A percentile compares a stretch with the other conserved stretches of the same genome.
Evolutionary conservation across 116 monocot species (phyloP).

Genomic region (Zostera marina): DNA sequence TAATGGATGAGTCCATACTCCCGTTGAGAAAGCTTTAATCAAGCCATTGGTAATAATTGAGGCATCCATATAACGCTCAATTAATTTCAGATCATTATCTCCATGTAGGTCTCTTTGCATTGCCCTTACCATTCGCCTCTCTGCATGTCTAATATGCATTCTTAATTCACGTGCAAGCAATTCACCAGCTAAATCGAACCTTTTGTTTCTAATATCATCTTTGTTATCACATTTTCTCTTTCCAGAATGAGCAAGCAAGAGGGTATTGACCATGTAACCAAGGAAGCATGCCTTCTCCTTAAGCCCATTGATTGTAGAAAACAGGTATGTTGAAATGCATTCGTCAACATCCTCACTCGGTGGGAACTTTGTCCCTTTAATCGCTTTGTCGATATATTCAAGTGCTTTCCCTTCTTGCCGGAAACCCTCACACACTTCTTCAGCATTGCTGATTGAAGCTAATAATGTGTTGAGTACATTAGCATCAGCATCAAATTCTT

Average conservation of each 20-base stretch:
- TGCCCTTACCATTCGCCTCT: constrained; percentile 59
- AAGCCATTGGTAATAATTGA: constrained; percentile 81
- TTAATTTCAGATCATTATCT: constrained; percentile 40
- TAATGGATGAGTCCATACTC: constrained; percentile 78
- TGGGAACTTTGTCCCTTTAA: constrained; percentile 64
- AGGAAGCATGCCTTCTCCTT: constrained; percentile 62
- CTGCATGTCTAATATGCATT: constrained; percentile 60
- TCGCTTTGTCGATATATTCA: constrained; percentile 25
- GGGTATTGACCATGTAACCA: constrained; percentile 75
- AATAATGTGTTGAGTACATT: constrained; percentile 39
- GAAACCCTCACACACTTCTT: constrained; percentile 38
- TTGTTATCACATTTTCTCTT: constrained; percentile 73
- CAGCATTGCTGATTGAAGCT: constrained; percentile 51
- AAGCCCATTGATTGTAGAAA: constrained; percentile 39
- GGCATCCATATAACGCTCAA: constrained; percentile 60
- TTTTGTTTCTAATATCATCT: constrained; percentile 94
- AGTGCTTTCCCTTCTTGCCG: constrained; percentile 41
- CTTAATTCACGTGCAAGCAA: constrained; percentile 54
- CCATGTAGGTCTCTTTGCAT: constrained; percentile 78
- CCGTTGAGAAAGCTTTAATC: constrained; percentile 66
- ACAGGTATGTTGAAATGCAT: constrained; percentile 51
- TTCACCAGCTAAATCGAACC: constrained; percentile 68
- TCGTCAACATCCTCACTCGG: constrained; percentile 60
- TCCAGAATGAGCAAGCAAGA: constrained; percentile 49
- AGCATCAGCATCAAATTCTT: constrained; percentile 22